Conservation (phyloP, 352 stramenopile species). For the Phytopythium cucurbitacearum region DNA sequence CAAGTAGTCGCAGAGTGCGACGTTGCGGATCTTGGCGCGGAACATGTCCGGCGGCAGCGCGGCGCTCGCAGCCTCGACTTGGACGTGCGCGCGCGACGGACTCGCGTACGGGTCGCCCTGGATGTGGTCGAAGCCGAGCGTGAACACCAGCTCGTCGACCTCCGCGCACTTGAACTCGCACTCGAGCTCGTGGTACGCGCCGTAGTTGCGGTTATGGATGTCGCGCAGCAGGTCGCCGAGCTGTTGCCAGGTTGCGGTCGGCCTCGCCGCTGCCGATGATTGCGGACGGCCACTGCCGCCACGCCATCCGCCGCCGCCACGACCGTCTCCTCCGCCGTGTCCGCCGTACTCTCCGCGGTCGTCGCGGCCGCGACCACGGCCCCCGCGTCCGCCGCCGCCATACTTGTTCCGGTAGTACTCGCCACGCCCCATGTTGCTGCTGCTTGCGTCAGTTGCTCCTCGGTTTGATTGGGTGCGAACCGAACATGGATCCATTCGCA, state of each 20-base stretch:
- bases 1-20: constrained; percentile 90
- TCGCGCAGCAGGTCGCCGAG: constrained; percentile 41
- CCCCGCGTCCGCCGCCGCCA: constrained; percentile 41
- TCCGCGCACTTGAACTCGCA: constrained; percentile 36
- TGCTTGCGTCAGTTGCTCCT: neutral
- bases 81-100: constrained; percentile 91
- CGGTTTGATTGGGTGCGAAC: neutral
- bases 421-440: constrained; percentile 57
- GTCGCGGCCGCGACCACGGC: constrained; percentile 15
- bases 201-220: constrained; percentile 82
- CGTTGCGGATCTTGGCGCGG: constrained; percentile 67
- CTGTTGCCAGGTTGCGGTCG: constrained; percentile 37
- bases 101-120: constrained; percentile 95
- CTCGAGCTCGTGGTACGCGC: constrained; percentile 75
- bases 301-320: constrained; percentile 10
- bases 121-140: constrained; percentile 90
- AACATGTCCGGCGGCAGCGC: constrained; percentile 82
- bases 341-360: constrained; percentile 16
- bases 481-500: neutral
- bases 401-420: constrained; percentile 91
- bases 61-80: constrained; percentile 61
- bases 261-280: constrained; percentile 7
- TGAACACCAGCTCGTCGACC: constrained; percentile 44
- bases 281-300: constrained; percentile 10
- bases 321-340: constrained; percentile 8